phyloP scores from a whole-genome alignment of 306 rosid genomes.

The Quercus mongolica region DNA sequence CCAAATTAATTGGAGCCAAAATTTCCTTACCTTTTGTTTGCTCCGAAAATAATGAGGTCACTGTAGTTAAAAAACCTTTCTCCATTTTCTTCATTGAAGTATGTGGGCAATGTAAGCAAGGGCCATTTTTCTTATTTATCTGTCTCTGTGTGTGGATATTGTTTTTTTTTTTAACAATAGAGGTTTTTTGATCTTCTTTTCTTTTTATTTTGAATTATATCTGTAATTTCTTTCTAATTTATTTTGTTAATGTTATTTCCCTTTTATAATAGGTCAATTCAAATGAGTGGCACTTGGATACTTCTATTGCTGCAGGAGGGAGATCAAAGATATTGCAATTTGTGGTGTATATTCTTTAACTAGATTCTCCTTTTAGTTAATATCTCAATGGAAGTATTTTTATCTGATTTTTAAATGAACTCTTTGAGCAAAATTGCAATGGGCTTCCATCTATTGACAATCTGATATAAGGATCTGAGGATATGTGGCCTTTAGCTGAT shows the following conservation, averaged over 20 bases:
- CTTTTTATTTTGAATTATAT: conserved; percentile 3
- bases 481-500: background rate
- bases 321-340: conserved; percentile 97
- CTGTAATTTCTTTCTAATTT: background rate
- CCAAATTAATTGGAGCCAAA: too few relatives aligned
- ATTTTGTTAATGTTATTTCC: background rate
- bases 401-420: background rate
- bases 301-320: conserved; percentile 94
- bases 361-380: conserved; percentile 21
- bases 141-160: background rate
- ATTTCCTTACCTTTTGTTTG: background rate
- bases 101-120: background rate
- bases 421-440: background rate
- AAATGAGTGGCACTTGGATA: conserved; percentile 97
- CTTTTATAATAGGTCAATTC: conserved; percentile 74
- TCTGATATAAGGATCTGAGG: background rate
- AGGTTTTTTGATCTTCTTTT: background rate
- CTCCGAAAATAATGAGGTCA: background rate
- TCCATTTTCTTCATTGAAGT: background rate
- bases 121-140: background rate
- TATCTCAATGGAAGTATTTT: background rate
- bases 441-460: background rate
- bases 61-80: background rate
- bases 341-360: conserved; percentile 86
- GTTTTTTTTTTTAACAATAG: background rate